Conservation (phyloP, 345 rosid species). For the Raphanus sativus region DNA sequence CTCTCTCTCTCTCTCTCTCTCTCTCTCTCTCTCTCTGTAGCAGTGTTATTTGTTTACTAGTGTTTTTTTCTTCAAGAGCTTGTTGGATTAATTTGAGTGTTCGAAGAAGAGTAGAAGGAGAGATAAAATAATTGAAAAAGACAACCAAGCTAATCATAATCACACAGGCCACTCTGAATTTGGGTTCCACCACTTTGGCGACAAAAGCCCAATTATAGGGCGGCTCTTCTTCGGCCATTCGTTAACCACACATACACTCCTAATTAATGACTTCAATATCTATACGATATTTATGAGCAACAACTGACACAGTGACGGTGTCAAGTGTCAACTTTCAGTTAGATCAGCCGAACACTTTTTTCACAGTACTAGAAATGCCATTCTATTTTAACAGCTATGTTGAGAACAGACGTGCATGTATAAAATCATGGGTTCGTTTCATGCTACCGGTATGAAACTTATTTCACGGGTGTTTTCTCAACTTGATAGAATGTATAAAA, state of each 20-base stretch:
- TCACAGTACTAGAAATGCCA: not conserved
- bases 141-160: constrained; percentile 7
- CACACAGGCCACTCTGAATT: constrained; percentile 12
- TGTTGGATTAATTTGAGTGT: no score
- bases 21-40: no score
- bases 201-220: constrained; percentile 34
- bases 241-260: constrained; percentile 17
- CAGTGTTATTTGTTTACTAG: no score
- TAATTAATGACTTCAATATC: not conserved
- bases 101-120: no score
- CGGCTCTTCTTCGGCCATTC: constrained; percentile 25
- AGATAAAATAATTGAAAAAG: constrained; percentile 14
- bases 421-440: no score
- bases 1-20: no score
- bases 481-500: no score
- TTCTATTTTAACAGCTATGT: not conserved
- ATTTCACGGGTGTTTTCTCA: no score
- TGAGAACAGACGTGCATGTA: no score
- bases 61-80: no score
- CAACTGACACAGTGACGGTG: constrained; percentile 13
- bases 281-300: not conserved
- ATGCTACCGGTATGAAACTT: not conserved
- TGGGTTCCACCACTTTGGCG: constrained; percentile 38
- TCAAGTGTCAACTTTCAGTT: constrained; percentile 26
- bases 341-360: constrained; percentile 11